Evolutionary conservation across 2,329 filamentous ascomycete species (phyloP), one percentile per base, ranked within the genome.

Genomic region (Colletotrichum sp.): DNA sequence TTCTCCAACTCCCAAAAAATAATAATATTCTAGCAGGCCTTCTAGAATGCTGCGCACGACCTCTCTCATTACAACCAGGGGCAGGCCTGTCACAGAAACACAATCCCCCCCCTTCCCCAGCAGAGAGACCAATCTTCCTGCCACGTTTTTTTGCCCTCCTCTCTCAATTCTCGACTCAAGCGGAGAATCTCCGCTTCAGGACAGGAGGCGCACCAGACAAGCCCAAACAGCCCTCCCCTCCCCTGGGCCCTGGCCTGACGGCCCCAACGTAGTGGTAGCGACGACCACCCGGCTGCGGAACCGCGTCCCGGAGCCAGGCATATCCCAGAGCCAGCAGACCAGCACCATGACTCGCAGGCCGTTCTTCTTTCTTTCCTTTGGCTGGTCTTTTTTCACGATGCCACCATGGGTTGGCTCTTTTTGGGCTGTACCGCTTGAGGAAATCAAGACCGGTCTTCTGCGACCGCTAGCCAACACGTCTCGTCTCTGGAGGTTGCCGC

Each of bases 261-360:
- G 75, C 74, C 66, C 74, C 71, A 70, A 74, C 44, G 71, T 75
- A 49, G 36, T 75, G 74, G 74, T 76, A 76, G 64, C 73, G 70
- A 64, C 73, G 39, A 44, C 39, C 70, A 73, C 32, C 71, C 71
- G 65, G 70, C 62, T 52, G 36, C 74, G 74, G 74, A 75, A 66
- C 66, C 52, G 71, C 55, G 59, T 36, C 28, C 74, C 74, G 74
- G 70, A 21, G 36, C 74, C 65, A 74, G 70, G 71, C 60, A 15
- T 15, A 70, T 30, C 74, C 71, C 71, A 26, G 74, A 8, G 18
- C 26, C 13, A 24, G 15, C 21, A 49, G 28, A 26, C 32, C 68
- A 44, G 32, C n/a, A 12, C 44, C 73, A 72, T 76, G 73, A 76
- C 73, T 76, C 73, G 73, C 69, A 65, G 55, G 21, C n/a, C 5